Evolutionary conservation across 2,329 filamentous ascomycete genomes (phyloP).

Genomic region (Spiromastix sp.): DNA sequence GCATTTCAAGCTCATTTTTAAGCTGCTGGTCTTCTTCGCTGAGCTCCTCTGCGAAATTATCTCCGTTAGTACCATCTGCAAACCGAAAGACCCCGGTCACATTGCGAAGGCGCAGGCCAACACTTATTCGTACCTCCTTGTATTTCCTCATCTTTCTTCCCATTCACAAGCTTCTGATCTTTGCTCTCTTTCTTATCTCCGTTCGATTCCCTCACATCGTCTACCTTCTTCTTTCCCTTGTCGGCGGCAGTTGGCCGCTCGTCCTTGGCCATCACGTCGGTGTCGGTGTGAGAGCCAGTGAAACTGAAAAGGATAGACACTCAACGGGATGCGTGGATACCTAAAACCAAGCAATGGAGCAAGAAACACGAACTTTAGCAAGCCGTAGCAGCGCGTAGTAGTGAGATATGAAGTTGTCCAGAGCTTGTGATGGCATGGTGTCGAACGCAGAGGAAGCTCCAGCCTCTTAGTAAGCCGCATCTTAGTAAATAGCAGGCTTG

Average conservation of each 20-base stretch:
- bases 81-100: no score
- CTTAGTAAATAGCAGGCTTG: no score
- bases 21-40: conserved; percentile 97
- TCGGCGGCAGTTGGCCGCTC: conserved; percentile 74
- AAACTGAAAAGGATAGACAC: no score
- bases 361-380: no score
- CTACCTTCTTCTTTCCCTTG: conserved; percentile 94
- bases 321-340: no score
- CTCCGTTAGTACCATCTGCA: neutral
- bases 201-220: conserved; percentile 52
- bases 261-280: conserved; percentile 69
- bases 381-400: no score
- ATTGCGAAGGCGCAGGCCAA: no score
- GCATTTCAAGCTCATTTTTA: conserved; percentile 95
- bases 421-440: no score
- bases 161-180: conserved; percentile 60
- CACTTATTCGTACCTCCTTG: conserved; percentile 47
- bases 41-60: conserved; percentile 63
- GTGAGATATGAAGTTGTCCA: no score
- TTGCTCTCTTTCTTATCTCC: conserved; percentile 46
- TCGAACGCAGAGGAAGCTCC: no score
- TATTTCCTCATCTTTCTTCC: conserved; percentile 66
- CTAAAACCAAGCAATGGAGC: no score
- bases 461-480: no score
- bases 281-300: conserved; percentile 3